Evolutionary conservation across 495 filamentous ascomycete species (phyloP).

Genomic region (Hamigera avellanea): DNA sequence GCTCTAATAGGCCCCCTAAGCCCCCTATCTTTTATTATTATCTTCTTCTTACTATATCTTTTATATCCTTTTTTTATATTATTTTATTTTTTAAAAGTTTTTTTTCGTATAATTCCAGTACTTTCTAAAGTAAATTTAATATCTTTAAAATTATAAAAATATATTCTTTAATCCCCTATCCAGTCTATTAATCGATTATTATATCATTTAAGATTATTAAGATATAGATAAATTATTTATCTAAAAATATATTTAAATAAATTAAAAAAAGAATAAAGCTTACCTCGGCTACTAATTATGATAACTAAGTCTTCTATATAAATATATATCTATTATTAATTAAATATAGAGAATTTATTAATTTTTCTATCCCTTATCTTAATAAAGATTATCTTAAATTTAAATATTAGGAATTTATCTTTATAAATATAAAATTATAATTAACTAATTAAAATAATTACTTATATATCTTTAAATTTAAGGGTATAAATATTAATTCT

Average conservation of each 20-base stretch:
- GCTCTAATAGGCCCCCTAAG: too few species aligned
- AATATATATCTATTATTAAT: neutral
- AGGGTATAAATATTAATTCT: too few species aligned
- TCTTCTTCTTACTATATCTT: neutral
- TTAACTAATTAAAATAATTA: too few species aligned
- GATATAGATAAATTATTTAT: too few species aligned
- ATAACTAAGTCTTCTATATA: too few species aligned
- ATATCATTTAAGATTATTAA: too few species aligned
- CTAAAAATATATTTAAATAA: neutral
- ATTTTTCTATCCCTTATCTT: neutral
- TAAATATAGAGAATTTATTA: neutral
- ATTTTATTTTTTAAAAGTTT: neutral
- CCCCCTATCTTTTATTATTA: neutral
- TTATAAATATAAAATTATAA: too few species aligned
- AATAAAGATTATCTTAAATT: neutral
- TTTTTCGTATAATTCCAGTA: neutral
- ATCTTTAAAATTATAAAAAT: too few species aligned
- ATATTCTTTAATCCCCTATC: too few species aligned
- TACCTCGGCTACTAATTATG: slow-evolving; percentile 1
- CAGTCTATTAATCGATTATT: too few species aligned
- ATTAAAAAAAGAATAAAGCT: neutral
- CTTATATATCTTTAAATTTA: too few species aligned
- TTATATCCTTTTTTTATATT: neutral
- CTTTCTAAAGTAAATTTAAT: neutral
- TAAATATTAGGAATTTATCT: neutral